Conservation (phyloP, 192 early-diverging fungal genomes). For the Backusella liffmaniae region DNA sequence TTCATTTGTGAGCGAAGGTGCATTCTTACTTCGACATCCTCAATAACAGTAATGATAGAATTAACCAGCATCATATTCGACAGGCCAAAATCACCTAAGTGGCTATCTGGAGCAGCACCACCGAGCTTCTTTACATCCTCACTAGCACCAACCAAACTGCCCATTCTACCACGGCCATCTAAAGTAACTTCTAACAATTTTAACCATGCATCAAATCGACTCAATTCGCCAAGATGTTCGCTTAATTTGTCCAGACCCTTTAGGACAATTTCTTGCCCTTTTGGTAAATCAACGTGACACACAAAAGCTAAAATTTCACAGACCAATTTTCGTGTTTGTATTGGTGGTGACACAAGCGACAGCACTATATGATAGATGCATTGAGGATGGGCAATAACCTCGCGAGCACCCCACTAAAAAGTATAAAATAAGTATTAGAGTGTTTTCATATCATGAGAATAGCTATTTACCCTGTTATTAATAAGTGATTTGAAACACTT, state of each 20-base stretch:
- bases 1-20: slow-evolving; percentile 74
- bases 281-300: slow-evolving; percentile 76
- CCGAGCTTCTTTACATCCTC: slow-evolving; percentile 67
- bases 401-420: slow-evolving; percentile 71
- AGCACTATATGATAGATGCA: slow-evolving; percentile 72
- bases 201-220: slow-evolving; percentile 78
- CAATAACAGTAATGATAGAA: slow-evolving; percentile 66
- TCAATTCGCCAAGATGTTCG: slow-evolving; percentile 61
- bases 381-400: slow-evolving; percentile 67
- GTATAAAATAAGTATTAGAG: not conserved
- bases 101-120: slow-evolving; percentile 58
- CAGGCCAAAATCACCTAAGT: slow-evolving; percentile 74
- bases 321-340: slow-evolving; percentile 69
- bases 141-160: slow-evolving; percentile 72
- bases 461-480: slow-evolving; percentile 50
- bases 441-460: not conserved
- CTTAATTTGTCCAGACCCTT: slow-evolving; percentile 77
- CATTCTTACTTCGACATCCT: slow-evolving; percentile 73
- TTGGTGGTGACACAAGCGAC: slow-evolving; percentile 73
- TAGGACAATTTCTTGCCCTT: slow-evolving; percentile 70
- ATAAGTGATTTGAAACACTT: slow-evolving; percentile 77
- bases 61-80: slow-evolving; percentile 78
- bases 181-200: slow-evolving; percentile 72
- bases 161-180: slow-evolving; percentile 77
- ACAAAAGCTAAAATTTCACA: slow-evolving; percentile 76